Conservation (phyloP, 2,329 filamentous ascomycete genomes). For the Scolecobasidium constrictum region DNA sequence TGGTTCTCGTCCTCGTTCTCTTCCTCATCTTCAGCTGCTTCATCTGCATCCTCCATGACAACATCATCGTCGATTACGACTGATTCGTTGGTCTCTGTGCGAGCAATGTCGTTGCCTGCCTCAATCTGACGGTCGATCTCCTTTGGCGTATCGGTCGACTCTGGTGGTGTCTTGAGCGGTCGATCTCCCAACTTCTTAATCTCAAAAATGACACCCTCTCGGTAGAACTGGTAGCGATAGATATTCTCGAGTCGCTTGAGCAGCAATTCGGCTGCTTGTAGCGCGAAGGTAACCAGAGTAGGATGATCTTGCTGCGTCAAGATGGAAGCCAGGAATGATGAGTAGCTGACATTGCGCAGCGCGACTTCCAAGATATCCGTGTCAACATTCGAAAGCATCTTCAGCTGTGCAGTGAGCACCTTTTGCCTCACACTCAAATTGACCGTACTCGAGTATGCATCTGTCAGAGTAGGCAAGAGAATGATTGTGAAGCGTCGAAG, state of each 20-base stretch:
- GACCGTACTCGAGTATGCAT: conserved; percentile 95
- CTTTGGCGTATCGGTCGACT: background rate
- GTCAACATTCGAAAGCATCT: conserved; percentile 96
- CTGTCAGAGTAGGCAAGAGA: conserved; percentile 85
- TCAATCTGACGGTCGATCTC: conserved; percentile 4
- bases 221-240: conserved; percentile 93
- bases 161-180: conserved; percentile 17
- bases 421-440: conserved; percentile 92
- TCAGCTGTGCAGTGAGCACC: conserved; percentile 87
- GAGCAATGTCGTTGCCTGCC: background rate
- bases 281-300: conserved; percentile 70
- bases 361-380: conserved; percentile 74
- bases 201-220: conserved; percentile 89
- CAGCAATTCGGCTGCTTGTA: conserved; percentile 83
- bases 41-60: conserved; percentile 44
- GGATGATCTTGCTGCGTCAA: conserved; percentile 91
- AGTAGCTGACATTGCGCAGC: conserved; percentile 79
- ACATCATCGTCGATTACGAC: conserved; percentile 29
- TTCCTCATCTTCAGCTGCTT: conserved; percentile 39
- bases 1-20: conserved; percentile 36
- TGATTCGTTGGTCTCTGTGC: conserved; percentile 14
- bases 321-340: conserved; percentile 90
- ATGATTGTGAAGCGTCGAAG: conserved; percentile 89
- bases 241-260: conserved; percentile 74
- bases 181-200: conserved; percentile 67